Evolutionary conservation across 352 stramenopile species (phyloP).

Genomic region (Plasmopara viticola): DNA sequence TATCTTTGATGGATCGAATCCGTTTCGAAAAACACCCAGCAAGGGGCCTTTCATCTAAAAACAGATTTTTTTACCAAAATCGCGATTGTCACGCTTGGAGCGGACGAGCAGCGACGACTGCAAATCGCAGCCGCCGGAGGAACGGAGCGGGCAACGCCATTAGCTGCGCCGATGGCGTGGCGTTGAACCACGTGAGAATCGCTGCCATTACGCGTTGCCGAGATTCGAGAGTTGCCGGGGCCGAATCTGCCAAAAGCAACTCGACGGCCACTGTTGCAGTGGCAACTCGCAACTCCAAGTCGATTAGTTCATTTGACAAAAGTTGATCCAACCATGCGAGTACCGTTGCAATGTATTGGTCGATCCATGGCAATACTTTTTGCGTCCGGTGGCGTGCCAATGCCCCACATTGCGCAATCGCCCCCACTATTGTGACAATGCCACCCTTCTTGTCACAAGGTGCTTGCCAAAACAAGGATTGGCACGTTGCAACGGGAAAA

Average conservation of each 20-base stretch:
- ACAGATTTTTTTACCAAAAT: background rate
- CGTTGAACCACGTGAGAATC: slow-evolving; percentile 24
- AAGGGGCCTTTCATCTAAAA: background rate
- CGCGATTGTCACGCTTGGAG: no score
- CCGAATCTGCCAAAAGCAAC: slow-evolving; percentile 15
- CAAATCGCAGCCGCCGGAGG: slow-evolving; percentile 25
- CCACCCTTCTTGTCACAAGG: slow-evolving; percentile 6
- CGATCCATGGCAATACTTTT: background rate
- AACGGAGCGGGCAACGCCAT: slow-evolving; percentile 15
- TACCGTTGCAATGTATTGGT: slow-evolving; percentile 15
- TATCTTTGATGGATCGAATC: background rate
- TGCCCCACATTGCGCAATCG: slow-evolving; percentile 11
- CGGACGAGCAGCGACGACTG: slow-evolving; percentile 20
- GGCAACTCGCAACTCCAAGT: background rate
- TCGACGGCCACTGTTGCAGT: slow-evolving; percentile 16
- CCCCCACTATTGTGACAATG: slow-evolving; percentile 9
- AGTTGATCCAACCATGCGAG: slow-evolving; percentile 21
- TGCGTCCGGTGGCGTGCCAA: no score
- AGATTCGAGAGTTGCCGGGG: background rate
- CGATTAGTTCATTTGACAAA: slow-evolving; percentile 2
- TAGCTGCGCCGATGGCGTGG: slow-evolving; percentile 5
- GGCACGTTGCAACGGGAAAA: slow-evolving; percentile 21
- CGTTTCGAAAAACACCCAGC: background rate
- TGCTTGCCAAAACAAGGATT: slow-evolving; percentile 11
- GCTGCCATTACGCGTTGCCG: slow-evolving; percentile 11